Evolutionary conservation across 176 grass and related monocot genomes (phyloP).

Genomic region (Carex kokanica): DNA sequence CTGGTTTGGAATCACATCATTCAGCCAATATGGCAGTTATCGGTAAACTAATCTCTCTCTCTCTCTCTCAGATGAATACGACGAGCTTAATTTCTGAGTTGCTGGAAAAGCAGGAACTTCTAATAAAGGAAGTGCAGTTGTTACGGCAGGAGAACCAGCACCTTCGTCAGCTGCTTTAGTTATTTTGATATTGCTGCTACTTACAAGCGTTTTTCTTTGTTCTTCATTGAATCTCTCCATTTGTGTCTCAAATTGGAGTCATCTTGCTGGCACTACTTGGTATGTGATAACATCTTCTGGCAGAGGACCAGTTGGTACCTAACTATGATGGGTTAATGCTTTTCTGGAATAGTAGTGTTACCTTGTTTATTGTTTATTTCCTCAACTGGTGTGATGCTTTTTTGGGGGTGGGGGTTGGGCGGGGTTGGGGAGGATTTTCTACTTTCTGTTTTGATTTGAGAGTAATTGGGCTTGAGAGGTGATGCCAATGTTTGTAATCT

Average conservation of each 20-base stretch:
- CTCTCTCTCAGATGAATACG: constrained; percentile 52
- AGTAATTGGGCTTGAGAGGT: background rate
- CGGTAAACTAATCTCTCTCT: background rate
- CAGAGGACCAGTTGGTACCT: background rate
- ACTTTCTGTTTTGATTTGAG: background rate
- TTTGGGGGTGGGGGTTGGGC: too few species aligned
- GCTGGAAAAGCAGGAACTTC: constrained; percentile 68
- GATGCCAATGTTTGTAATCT: constrained; percentile 1
- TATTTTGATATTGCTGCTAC: background rate
- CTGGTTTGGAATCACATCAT: background rate
- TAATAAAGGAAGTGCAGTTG: constrained; percentile 86
- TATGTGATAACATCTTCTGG: background rate
- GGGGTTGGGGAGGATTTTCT: too few species aligned
- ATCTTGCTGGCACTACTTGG: background rate
- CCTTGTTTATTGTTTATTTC: background rate
- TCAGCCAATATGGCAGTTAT: background rate
- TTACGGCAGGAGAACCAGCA: constrained; percentile 90
- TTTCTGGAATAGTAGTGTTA: background rate
- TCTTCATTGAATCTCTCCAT: constrained; percentile 16
- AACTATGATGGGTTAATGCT: background rate
- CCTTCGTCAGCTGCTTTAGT: constrained; percentile 51
- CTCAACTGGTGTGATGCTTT: background rate
- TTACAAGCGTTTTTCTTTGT: background rate
- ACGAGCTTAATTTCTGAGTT: constrained; percentile 58
- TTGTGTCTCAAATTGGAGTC: background rate